Evolutionary conservation across 352 stramenopile species (phyloP), one percentile per base, ranked within the genome.

Genomic region (Pelagophyceae sp.): DNA sequence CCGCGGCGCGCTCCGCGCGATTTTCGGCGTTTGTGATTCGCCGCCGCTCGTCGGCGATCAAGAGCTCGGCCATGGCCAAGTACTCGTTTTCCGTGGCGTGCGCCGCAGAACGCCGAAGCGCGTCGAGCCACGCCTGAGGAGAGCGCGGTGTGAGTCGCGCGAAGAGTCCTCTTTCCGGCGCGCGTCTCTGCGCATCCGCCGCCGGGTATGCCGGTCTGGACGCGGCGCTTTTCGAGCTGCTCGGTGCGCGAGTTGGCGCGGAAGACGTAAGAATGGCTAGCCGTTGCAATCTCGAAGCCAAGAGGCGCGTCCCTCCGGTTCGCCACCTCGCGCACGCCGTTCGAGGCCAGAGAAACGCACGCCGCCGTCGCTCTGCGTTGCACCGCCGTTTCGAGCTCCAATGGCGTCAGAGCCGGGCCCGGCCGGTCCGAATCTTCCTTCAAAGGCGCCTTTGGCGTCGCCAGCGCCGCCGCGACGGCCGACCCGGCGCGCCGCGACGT

Each of bases 281-380:
- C 67, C 37, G 67, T 74, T 3, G 67, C 25, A 23, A 74, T 33
- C 35, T 74, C 67, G 37, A 74, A 25, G 20, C 35, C 67, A 31
- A 38, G 37, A 23, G 67, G 67, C 33, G 33, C 33, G 17, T 50
- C 67, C 17, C 67, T 33, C 35, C 67, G 67, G 33, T 31, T 17
- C 2, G 58, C 38, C 19, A 50, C 31, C 67, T 74, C 67, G 15
- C 19, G 6, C 35, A 58, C 67, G 15, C 1, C 0, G 67, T 58
- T 58, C 33, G 20, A 32, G 15, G 67, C 67, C 5, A 74, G 67
- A 0, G 33, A 11, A n/a, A 74, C n/a, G 6, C 11, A 58, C 15
- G 67, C 67, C 35, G 2, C 2, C 17, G 5, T 6, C 35, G 11
- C 6, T 15, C 63, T n/a, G 5, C 20, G 29, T n/a, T 33, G 58